Percentiles rank a stretch among this genome's conserved stretches.
These are phyloP conservation scores for Diaporthe capsici DNA, from an alignment of 2,329 filamentous ascomycete genomes.

Conservation along the genomic window DNA sequence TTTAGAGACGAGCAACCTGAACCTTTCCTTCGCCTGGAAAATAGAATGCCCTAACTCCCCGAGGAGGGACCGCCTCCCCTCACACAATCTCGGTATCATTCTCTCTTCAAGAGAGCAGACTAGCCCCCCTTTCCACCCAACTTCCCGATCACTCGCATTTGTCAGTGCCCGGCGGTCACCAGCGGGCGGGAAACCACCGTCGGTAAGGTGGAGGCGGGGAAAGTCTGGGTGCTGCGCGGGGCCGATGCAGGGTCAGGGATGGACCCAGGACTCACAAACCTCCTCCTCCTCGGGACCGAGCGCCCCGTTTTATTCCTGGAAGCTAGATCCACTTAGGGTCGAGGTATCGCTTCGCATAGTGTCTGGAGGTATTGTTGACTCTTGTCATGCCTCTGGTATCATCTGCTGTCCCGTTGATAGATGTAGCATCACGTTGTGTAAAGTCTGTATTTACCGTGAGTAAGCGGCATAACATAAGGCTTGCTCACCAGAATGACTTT, in stretches of 20 bases:
- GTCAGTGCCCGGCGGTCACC: background rate
- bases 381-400: background rate
- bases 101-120: background rate
- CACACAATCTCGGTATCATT: background rate
- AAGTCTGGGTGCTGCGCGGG: slow-evolving; percentile 10
- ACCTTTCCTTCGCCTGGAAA: background rate
- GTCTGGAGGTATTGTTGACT: background rate
- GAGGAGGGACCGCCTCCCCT: background rate
- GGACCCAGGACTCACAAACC: background rate
- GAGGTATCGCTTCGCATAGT: too few relatives aligned
- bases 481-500: background rate
- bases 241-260: slow-evolving; percentile 13
- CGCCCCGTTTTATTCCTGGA: background rate
- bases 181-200: background rate
- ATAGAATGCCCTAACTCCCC: background rate
- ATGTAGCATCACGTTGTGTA: background rate
- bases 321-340: background rate
- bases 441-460: background rate
- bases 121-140: slow-evolving; percentile 10
- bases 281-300: slow-evolving; percentile 2
- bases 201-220: slow-evolving; percentile 30
- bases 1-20: background rate
- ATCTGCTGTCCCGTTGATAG: background rate
- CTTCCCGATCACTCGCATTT: background rate
- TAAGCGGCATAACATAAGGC: background rate